Percentiles rank a stretch among this genome's conserved stretches.
Conservation (phyloP, 306 rosid genomes). For the Prunus padus region DNA sequence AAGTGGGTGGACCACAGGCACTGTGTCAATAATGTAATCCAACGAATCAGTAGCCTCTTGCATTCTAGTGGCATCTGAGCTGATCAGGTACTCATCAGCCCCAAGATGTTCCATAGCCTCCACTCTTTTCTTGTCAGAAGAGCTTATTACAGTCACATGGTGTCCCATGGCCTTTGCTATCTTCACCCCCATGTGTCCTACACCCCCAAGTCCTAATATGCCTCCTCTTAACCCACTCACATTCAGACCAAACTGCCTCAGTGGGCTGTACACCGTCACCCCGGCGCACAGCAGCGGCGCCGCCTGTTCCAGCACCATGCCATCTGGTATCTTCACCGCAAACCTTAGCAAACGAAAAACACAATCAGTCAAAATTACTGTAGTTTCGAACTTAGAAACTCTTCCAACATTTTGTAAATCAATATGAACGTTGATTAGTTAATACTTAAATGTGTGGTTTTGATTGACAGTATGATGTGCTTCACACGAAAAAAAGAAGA, state of each 20-base stretch:
- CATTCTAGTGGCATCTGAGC: constrained; percentile 62
- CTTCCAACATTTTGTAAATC: no score
- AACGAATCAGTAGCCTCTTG: constrained; percentile 63
- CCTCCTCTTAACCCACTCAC: constrained; percentile 65
- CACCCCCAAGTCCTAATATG: constrained; percentile 85
- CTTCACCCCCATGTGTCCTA: constrained; percentile 90
- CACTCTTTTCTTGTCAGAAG: constrained; percentile 73
- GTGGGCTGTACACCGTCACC: constrained; percentile 80
- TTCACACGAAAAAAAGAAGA: no score
- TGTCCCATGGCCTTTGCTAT: constrained; percentile 83
- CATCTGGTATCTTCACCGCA: constrained; percentile 62
- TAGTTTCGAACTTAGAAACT: no score
- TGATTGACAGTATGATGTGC: no score
- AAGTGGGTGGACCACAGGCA: constrained; percentile 80
- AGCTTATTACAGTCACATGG: constrained; percentile 84
- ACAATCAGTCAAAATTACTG: no score
- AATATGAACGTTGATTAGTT: no score
- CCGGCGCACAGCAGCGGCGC: constrained; percentile 84
- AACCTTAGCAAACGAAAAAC: no score
- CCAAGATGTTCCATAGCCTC: constrained; percentile 79
- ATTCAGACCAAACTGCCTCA: constrained; percentile 65
- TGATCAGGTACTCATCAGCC: constrained; percentile 71
- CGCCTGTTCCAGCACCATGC: constrained; percentile 70
- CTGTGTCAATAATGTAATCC: constrained; percentile 81
- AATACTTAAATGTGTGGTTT: no score